A percentile compares a stretch with the other conserved stretches of the same genome.
phyloP scores from a whole-genome alignment of 2,329 filamentous ascomycete genomes.

The Aspergillus pseudoterreus region DNA sequence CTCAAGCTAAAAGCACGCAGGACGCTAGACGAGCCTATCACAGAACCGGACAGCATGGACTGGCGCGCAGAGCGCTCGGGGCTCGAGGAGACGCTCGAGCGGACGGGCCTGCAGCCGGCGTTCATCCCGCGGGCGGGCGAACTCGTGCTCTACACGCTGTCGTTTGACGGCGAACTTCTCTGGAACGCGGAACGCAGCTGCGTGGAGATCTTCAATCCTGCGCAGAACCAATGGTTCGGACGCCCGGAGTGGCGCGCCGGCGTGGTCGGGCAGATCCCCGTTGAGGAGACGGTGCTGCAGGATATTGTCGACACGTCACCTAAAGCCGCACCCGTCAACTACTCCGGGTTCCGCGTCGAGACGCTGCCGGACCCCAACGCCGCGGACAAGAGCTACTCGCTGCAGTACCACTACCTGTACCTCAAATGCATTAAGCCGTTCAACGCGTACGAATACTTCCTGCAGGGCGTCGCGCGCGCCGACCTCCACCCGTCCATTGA shows the following conservation, averaged over 20 bases:
- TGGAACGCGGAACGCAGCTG: slow-evolving; percentile 28
- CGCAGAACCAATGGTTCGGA: slow-evolving; percentile 30
- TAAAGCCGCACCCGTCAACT: slow-evolving; percentile 43
- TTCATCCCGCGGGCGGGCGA: slow-evolving; percentile 56
- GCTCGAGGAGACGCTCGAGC: slow-evolving; percentile 41
- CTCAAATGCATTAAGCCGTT: slow-evolving; percentile 55
- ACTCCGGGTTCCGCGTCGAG: slow-evolving; percentile 56
- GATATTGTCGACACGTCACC: slow-evolving; percentile 43
- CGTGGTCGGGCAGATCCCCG: slow-evolving; percentile 51
- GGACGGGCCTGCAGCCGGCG: slow-evolving; percentile 42
- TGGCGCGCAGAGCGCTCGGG: slow-evolving; percentile 51
- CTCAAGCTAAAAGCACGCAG: slow-evolving; percentile 44
- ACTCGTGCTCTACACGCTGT: slow-evolving; percentile 50
- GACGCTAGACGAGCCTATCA: slow-evolving; percentile 43
- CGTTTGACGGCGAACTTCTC: slow-evolving; percentile 35
- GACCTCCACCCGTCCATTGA: slow-evolving; percentile 52
- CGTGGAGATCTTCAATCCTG: slow-evolving; percentile 31
- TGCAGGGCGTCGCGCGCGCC: slow-evolving; percentile 38
- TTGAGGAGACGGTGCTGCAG: slow-evolving; percentile 40
- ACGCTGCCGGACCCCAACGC: slow-evolving; percentile 52
- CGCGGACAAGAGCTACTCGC: slow-evolving; percentile 49
- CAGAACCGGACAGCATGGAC: slow-evolving; percentile 52
- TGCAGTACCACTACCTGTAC: slow-evolving; percentile 54
- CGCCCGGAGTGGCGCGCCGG: slow-evolving; percentile 55
- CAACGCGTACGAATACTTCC: slow-evolving; percentile 49